Evolutionary conservation across 306 rosid species (phyloP), one percentile per base, ranked within the genome.

Genomic region (Sicyos edulis): DNA sequence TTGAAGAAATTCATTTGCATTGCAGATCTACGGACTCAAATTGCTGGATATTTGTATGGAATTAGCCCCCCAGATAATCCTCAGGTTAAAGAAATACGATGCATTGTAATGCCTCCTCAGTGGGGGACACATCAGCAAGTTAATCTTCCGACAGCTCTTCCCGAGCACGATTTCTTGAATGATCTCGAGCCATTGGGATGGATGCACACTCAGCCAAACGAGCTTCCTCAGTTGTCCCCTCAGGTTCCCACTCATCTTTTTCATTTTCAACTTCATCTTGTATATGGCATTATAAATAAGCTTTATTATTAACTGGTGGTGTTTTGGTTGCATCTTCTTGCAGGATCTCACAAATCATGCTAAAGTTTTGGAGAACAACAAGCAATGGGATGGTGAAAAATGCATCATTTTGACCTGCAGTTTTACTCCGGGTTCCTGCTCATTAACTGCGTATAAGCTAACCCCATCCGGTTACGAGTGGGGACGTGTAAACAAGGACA

Each of bases 121-220:
- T 91, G 91, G 92, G 99, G 97, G 62, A 95, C 96, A 70, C 99
- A 95, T 78, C 99, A 95, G 71, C 99, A 91, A 83, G 99, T 95
- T 70, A 88, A 95, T 78, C 96, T 95, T 42, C 99, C 97, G 34
- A 82, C 97, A n/a, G 91, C 90, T 45, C 95, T 95, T 69, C 99
- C 97, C 1, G 99, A 95, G 81, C 97, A 95, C 77, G 99, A 95
- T 82, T 95, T 95, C 78, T 86, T 95, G 79, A 91, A 81, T 74
- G 99, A 91, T 80, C 85, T 95, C 85, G 99, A 95, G 79, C 99
- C 99, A 44, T 71, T 95, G 91, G 99, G 99, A 75, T 95, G 99
- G 99, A 91, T 95, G 99, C 99, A 95, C 80, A 95, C 99, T 1
- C 99, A 95, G 65, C 99, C 99, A n/a, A 95, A 95, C 73, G 99